A percentile compares a stretch with the other conserved stretches of the same genome.
phyloP scores from a whole-genome alignment of 2,329 filamentous ascomycete species.

The Ceratocystis harringtonii region DNA sequence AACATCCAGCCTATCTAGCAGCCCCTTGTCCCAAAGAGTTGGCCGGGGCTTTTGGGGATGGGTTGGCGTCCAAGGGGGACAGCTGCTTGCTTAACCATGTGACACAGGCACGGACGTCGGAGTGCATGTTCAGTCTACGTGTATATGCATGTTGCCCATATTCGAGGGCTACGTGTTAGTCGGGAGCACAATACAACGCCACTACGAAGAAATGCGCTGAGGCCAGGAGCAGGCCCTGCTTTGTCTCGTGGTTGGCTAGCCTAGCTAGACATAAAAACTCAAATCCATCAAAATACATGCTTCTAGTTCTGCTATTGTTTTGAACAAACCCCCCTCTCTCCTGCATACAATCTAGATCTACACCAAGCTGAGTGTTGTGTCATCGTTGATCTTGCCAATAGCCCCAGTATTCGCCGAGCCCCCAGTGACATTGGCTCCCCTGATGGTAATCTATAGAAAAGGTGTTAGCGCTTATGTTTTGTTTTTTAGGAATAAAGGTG shows the following conservation, averaged over 20 bases:
- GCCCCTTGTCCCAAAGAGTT: neutral
- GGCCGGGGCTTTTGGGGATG: neutral
- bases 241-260: neutral
- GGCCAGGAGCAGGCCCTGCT: neutral
- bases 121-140: neutral
- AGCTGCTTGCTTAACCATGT: neutral
- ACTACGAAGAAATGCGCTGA: neutral
- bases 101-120: neutral
- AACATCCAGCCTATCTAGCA: too few species aligned
- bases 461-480: neutral
- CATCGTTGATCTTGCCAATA: constrained; percentile 49
- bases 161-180: neutral
- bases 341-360: constrained; percentile 19
- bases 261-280: neutral
- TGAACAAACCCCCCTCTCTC: neutral
- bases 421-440: constrained; percentile 44
- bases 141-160: neutral
- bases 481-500: neutral
- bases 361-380: constrained; percentile 54
- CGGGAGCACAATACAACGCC: neutral
- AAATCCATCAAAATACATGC: neutral
- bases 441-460: constrained; percentile 10
- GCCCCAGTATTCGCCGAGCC: constrained; percentile 49
- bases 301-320: constrained; percentile 5
- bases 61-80: neutral